A percentile compares a stretch with the other conserved stretches of the same genome.
phyloP scores from a whole-genome alignment of 2,329 filamentous ascomycete genomes.

The Alternaria arbusti region DNA sequence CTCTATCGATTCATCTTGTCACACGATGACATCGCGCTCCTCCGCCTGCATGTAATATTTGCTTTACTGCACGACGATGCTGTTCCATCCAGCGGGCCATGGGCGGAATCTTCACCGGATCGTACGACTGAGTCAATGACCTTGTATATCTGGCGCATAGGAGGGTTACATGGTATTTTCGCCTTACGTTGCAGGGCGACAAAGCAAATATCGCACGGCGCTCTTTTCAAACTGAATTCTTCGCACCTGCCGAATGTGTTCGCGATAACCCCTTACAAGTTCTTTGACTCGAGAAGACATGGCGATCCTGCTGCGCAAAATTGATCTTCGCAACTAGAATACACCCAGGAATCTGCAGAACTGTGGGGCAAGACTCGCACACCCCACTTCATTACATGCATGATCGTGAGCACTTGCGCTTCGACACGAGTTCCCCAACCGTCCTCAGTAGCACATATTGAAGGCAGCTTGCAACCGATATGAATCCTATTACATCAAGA shows the following conservation, averaged over 20 bases:
- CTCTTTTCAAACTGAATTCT: slow-evolving; percentile 9
- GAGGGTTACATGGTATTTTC: neutral
- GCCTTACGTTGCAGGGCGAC: neutral
- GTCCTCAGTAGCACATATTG: neutral
- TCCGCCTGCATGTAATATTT: slow-evolving; percentile 10
- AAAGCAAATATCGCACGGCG: slow-evolving; percentile 10
- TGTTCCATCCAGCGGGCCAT: neutral
- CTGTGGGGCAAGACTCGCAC: slow-evolving; percentile 1
- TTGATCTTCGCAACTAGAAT: neutral
- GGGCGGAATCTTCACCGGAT: neutral
- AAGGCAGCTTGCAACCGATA: neutral
- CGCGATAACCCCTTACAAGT: neutral
- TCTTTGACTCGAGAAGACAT: neutral
- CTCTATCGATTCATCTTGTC: neutral
- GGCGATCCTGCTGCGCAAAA: neutral
- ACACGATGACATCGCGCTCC: slow-evolving; percentile 5
- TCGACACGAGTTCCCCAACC: slow-evolving; percentile 1
- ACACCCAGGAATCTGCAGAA: neutral
- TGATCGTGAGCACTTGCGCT: neutral
- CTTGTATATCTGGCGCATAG: neutral
- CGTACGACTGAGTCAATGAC: neutral
- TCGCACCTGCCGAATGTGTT: slow-evolving; percentile 1
- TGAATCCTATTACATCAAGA: neutral
- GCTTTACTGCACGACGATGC: slow-evolving; percentile 1
- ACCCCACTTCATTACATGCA: slow-evolving; percentile 4